Evolutionary conservation across 805 yeast species (phyloP), one percentile per base, ranked within the genome.

Genomic region (Candida schatavii): DNA sequence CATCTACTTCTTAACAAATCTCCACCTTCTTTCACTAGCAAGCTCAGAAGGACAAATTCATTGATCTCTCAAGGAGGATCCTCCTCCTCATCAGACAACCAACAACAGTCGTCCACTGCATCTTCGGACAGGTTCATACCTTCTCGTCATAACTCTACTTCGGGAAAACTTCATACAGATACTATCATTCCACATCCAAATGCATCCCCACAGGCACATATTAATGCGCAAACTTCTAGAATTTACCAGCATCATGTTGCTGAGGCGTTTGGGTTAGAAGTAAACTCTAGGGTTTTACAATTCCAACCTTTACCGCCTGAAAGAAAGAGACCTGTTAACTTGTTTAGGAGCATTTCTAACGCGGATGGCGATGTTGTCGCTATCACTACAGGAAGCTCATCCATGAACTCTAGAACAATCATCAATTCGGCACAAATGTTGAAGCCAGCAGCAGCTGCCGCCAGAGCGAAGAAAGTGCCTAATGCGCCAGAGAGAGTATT

Each of bases 401-500:
- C 50, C 6, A 47, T 18, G 50, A 54, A 42, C 52, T 45, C 40
- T 47, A 46, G 45, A 54, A 57, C 53, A 64, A 35, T 54, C 61
- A 43, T 51, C 57, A 31, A 59, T 52, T 48, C 58, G 44, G 56
- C 53, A 51, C 35, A 62, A 62, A 37, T 57, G 67, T 28, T 55
- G 67, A 35, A 64, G 71, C 75, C 81, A 0, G 65, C 74, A 10
- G 70, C 75, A 21, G 85, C 84, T 3, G 73, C 80, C 28, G 81
- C 85, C 14, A 71, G 89, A 53, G 77, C 87, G 37, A 80, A 95
- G 50, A 83, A 81, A 51, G 75, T 93, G 36, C 88, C 95, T 20
- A 80, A 88, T 0, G 86, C 88, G 26, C 98, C 99, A 1, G 96
- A 88, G 49, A 77, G 96, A 48, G 95, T 93, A 1, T 71, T 93